These are phyloP conservation scores for Gastrolobium villosum DNA, from an alignment of 306 rosid species.

Conservation along the genomic window DNA sequence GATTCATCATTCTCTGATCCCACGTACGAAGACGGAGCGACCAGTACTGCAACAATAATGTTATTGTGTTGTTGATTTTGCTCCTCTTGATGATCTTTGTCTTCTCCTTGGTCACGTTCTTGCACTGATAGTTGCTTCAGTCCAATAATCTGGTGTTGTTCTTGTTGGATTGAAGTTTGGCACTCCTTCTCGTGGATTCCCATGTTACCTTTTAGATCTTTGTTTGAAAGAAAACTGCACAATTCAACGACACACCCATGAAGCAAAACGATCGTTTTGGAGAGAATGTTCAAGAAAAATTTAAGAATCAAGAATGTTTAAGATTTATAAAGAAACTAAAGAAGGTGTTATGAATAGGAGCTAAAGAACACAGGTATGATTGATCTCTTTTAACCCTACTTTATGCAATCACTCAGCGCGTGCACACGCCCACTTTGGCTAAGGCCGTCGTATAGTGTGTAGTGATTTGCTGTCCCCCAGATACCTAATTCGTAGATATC, in stretches of 20 bases:
- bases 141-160: not conserved
- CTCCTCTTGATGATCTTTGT: constrained; percentile 35
- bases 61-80: constrained; percentile 6
- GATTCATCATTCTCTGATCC: no score
- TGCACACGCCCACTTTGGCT: no score
- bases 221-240: constrained; percentile 57
- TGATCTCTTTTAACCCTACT: no score
- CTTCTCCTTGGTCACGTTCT: constrained; percentile 15
- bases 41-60: not conserved
- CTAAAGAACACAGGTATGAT: no score
- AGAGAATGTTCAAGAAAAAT: not conserved
- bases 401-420: no score
- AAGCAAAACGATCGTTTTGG: constrained; percentile 13
- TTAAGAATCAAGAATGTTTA: not conserved
- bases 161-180: constrained; percentile 17
- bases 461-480: no score
- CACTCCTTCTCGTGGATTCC: constrained; percentile 31
- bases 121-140: constrained; percentile 3
- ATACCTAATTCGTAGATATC: no score
- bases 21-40: not conserved
- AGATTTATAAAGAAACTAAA: not conserved
- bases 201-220: constrained; percentile 50
- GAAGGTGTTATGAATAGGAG: no score
- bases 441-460: no score
- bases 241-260: constrained; percentile 51